Base-by-base conservation (phyloP, 2,329 filamentous ascomycete genomes). In the Leptographium lundbergii region DNA sequence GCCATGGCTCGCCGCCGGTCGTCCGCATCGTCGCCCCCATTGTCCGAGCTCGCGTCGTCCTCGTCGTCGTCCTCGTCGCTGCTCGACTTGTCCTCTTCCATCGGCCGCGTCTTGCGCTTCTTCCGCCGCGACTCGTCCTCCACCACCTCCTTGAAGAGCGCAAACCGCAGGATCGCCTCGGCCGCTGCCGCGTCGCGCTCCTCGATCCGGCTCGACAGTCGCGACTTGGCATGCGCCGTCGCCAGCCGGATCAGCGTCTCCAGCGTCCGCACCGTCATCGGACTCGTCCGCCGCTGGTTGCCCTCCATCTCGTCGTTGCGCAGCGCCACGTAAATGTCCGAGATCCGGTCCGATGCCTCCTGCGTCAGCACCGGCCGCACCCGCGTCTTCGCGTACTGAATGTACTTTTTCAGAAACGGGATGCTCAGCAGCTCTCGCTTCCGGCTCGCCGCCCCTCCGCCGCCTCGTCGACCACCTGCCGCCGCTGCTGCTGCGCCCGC, bases 391-490 rank as follows among this genome's bases (percentile, higher is more conserved):
- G 94, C 91, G 71, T 99, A 99, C 70, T 99, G 94, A 53, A 99
- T 95, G 72, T 96, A 99, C 74, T 99, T 99, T 77, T 99, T 99
- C 78, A 99, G 91, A 74, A 99, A 99, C 0, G 91, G 89, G 61
- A 99, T 96, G 74, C 89, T 95, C 58, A 99, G 77, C 17, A 99
- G 89, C 70, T 96, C 91, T 6, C 88, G 83, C 64, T 87, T 87
- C 71, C 88, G 88, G 65, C 84, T 29, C 47, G 47, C 47, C 22
- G 9, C 47, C 86, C 75, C 14, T 88, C 88, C 48, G 89, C 88
- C 87, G 13, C 86, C 79, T 13, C 89, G 88, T 47, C 89, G 82
- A 11, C 88, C 87, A 14, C 85, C 36, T 39, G 36, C 36, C 10
- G 34, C 34, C 10, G 34, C 34, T 13, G 34, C 34, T 17, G 36